These are phyloP conservation scores for Agrostemma githago DNA, from an alignment of 148 eudicot species.

Conservation along the genomic window DNA sequence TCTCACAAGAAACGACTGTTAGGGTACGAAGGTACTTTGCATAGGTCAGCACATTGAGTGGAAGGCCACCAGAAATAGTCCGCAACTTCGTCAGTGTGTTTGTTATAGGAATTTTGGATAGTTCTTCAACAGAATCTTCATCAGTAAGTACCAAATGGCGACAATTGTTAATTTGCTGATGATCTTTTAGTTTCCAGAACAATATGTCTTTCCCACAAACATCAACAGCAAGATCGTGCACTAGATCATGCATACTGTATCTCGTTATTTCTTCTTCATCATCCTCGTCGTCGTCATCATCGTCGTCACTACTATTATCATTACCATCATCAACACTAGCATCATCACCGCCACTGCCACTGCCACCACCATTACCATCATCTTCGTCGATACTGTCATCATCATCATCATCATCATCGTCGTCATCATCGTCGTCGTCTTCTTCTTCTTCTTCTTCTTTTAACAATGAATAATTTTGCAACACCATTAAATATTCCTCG, in stretches of 20 bases:
- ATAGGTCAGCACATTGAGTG: neutral
- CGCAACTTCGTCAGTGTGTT: neutral
- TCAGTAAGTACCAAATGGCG: slow-evolving; percentile 10
- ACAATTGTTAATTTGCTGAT: neutral
- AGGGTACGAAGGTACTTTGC: slow-evolving; percentile 15
- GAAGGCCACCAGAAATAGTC: slow-evolving; percentile 3
- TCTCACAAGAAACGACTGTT: neutral
- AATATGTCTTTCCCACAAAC: slow-evolving; percentile 13
- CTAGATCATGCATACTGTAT: slow-evolving; percentile 16
- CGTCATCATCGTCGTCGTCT: neutral
- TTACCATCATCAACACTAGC: neutral
- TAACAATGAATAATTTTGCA: slow-evolving; percentile 17
- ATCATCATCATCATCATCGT: neutral
- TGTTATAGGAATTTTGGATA: neutral
- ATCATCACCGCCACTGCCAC: neutral
- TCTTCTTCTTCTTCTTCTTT: neutral
- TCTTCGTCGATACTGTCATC: neutral
- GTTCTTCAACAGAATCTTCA: neutral
- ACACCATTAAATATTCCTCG: neutral
- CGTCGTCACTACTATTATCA: neutral
- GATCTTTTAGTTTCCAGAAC: slow-evolving; percentile 14
- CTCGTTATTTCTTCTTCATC: neutral
- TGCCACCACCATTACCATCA: neutral
- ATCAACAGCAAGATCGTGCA: slow-evolving; percentile 18
- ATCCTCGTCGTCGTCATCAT: neutral